Base-by-base conservation (phyloP, 148 eudicot species). In the Vaccinium vitisidaea region DNA sequence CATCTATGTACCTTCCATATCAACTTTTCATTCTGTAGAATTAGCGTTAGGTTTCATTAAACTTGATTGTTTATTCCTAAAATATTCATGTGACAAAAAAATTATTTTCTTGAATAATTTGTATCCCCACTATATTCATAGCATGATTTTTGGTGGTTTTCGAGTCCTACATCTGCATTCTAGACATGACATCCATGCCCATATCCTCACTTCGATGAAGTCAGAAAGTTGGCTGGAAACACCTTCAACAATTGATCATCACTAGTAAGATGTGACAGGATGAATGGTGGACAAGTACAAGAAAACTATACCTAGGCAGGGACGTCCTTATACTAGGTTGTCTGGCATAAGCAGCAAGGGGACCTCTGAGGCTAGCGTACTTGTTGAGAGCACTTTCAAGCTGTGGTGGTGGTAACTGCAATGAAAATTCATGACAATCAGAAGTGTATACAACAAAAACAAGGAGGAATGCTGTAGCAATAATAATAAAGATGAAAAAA, bases 311-410 rank as follows among this genome's bases (percentile, higher is more conserved):
- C 99, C 98, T 91, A 48, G 98, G 92, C 63, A 97, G 71, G 82
- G 96, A 91, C 89, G 86, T 83, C 83, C 86, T 91, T 43, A 92
- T 49, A 83, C 84, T 91, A 69, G 95, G 90, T 86, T 97, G 98
- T 79, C 87, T 91, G 23, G 95, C 93, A 88, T 87, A 95, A 83
- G 98, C 89, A 73, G 93, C 88, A 82, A 97, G 92, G 13, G 98
- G 91, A 59, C 87, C 90, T 87, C 98, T 91, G 84, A 97, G 96
- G 86, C 85, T 89, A 30, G 90, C 83, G 80, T 95, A 92, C 89
- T 95, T 97, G 91, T 88, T 94, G 8, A 97, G 90, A 83, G 98
- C 95, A 89, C 95, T 88, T 89, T 97, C 99, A 85, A 97, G 98
- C 92, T 93, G 98, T 27, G 92, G 95, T 86, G 91, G 83, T 50